A percentile compares a stretch with the other conserved stretches of the same genome.
These are phyloP conservation scores for Backusella psychrophila DNA, from an alignment of 192 early-diverging fungal genomes.

Conservation along the genomic window DNA sequence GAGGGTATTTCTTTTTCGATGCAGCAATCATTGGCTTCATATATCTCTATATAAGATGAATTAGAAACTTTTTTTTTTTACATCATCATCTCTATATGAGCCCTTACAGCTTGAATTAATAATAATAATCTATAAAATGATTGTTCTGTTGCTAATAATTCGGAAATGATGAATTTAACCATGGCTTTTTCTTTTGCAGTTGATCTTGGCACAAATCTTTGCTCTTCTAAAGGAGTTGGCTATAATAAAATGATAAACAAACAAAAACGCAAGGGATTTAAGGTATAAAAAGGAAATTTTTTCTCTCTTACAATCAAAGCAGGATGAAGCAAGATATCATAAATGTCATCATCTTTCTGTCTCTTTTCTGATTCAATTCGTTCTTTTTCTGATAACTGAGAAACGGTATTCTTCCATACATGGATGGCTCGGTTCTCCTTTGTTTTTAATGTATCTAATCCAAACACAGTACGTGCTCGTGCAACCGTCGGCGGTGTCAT, in stretches of 20 bases:
- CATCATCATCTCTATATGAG: not conserved
- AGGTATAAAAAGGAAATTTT: not conserved
- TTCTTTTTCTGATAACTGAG: not conserved
- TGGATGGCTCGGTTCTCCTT: conserved; percentile 4
- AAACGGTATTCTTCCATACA: conserved; percentile 4
- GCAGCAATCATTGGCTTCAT: conserved; percentile 38
- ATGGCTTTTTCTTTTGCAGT: conserved; percentile 10
- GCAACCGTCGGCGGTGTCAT: not conserved
- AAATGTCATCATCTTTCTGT: not conserved
- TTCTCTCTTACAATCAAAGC: conserved; percentile 4
- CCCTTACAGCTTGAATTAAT: conserved; percentile 20
- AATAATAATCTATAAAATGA: conserved; percentile 11
- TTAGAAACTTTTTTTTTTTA: not conserved
- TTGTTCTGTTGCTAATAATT: conserved; percentile 21
- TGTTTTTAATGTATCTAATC: conserved; percentile 3
- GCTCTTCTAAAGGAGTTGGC: conserved; percentile 14
- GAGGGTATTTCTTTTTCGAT: conserved; percentile 25
- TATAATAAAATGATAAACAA: conserved; percentile 3
- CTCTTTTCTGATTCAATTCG: not conserved
- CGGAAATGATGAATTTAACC: conserved; percentile 19
- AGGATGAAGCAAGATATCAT: conserved; percentile 1
- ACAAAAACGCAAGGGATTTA: not conserved
- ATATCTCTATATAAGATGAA: conserved; percentile 24
- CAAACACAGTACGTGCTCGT: conserved; percentile 12
- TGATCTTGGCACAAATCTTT: conserved; percentile 12